A percentile compares a stretch with the other conserved stretches of the same genome.
These are phyloP conservation scores for Escovopsis sp. DNA, from an alignment of 2,329 filamentous ascomycete genomes.

Conservation along the genomic window DNA sequence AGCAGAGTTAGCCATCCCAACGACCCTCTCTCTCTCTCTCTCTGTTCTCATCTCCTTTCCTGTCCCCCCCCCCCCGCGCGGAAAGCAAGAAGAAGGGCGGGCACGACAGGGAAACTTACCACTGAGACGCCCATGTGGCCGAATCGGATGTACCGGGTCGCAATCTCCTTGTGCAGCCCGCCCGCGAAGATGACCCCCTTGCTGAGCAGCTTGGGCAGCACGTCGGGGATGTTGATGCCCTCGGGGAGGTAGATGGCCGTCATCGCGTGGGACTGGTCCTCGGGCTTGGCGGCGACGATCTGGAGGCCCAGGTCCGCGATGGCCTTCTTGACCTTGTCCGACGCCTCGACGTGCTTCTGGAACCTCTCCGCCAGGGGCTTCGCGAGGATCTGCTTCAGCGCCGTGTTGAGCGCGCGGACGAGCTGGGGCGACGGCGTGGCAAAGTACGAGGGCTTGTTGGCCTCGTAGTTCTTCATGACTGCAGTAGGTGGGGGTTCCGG, in stretches of 20 bases:
- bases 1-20: background rate
- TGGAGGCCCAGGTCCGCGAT: constrained; percentile 69
- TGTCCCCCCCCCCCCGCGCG: no score
- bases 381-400: constrained; percentile 73
- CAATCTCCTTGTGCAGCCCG: constrained; percentile 91
- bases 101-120: constrained; percentile 36
- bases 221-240: constrained; percentile 60
- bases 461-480: constrained; percentile 99
- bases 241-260: constrained; percentile 94
- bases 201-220: constrained; percentile 72
- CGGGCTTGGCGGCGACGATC: constrained; percentile 70
- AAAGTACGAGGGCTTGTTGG: constrained; percentile 94
- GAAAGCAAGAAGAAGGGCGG: no score
- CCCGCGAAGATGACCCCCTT: constrained; percentile 90
- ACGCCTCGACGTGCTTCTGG: constrained; percentile 62
- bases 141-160: constrained; percentile 83
- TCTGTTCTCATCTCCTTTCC: background rate
- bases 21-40: background rate
- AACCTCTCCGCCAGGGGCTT: constrained; percentile 71
- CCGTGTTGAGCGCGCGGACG: constrained; percentile 80
- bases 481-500: background rate
- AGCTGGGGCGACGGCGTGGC: constrained; percentile 92
- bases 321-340: constrained; percentile 74
- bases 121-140: constrained; percentile 96
- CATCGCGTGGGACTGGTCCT: constrained; percentile 94